Conservation (phyloP, 805 yeast species). For the Priceomyces fermenticarens region DNA sequence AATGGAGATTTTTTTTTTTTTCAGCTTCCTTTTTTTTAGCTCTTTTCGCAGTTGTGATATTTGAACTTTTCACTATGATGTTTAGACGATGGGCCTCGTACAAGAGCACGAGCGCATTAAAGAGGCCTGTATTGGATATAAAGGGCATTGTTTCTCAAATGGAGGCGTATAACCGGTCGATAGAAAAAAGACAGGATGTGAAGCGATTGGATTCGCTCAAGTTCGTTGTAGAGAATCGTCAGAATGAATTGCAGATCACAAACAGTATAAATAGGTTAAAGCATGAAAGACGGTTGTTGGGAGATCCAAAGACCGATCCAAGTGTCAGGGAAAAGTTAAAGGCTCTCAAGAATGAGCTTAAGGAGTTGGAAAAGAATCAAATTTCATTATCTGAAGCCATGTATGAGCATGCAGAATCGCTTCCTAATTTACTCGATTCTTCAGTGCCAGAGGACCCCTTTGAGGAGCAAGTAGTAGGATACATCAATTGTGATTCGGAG, state of each 20-base stretch:
- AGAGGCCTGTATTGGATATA: constrained; percentile 15
- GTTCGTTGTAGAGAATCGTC: constrained; percentile 23
- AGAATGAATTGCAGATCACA: constrained; percentile 18
- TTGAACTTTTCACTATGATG: neutral
- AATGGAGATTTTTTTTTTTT: neutral
- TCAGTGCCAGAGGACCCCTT: constrained; percentile 40
- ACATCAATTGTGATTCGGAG: constrained; percentile 47
- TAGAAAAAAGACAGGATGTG: constrained; percentile 22
- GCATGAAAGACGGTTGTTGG: constrained; percentile 24
- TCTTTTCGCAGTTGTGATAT: too few species aligned
- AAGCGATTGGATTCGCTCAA: constrained; percentile 16
- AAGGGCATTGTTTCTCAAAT: constrained; percentile 18
- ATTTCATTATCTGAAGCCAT: constrained; percentile 34
- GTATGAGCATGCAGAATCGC: constrained; percentile 37
- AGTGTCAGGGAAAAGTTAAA: constrained; percentile 16
- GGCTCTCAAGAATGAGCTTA: constrained; percentile 23
- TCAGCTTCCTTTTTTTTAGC: neutral
- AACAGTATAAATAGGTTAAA: constrained; percentile 23
- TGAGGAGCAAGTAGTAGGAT: constrained; percentile 45
- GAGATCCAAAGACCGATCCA: constrained; percentile 12
- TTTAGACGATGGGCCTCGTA: constrained; percentile 4
- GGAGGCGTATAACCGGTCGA: constrained; percentile 22
- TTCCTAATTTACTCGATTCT: constrained; percentile 64
- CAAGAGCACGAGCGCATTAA: constrained; percentile 6
- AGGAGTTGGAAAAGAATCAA: constrained; percentile 22